Evolutionary conservation across 2,329 filamentous ascomycete genomes (phyloP).

Genomic region (Dryadomyces quercus-mongolicae): DNA sequence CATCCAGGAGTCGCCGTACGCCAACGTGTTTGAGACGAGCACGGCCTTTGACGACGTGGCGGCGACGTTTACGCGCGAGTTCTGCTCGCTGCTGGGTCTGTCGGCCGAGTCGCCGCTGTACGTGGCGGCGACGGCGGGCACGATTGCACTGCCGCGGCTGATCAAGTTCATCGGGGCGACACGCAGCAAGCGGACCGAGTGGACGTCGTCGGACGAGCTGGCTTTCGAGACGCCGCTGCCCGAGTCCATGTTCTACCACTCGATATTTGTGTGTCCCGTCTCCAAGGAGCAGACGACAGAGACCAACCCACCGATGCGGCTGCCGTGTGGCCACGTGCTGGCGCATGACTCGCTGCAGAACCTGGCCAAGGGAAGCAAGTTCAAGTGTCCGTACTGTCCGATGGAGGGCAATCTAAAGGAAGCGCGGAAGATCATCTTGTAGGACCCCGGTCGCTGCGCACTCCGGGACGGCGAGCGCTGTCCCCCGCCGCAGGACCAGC

Average conservation of each 20-base stretch:
- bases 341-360: constrained; percentile 71
- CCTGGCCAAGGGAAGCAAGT: constrained; percentile 65
- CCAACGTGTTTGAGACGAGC: constrained; percentile 57
- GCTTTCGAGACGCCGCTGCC: constrained; percentile 61
- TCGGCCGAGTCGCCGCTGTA: constrained; percentile 89
- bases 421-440: constrained; percentile 60
- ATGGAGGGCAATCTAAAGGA: constrained; percentile 68
- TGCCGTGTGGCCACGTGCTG: constrained; percentile 90
- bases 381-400: constrained; percentile 97
- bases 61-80: constrained; percentile 82
- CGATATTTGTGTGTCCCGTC: constrained; percentile 95
- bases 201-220: constrained; percentile 84
- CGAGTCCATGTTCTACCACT: constrained; percentile 63
- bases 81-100: constrained; percentile 81
- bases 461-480: not conserved
- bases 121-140: constrained; percentile 81
- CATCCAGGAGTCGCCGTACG: constrained; percentile 65
- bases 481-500: no score
- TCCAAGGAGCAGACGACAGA: constrained; percentile 94
- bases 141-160: constrained; percentile 79
- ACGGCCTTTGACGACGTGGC: constrained; percentile 67
- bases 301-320: constrained; percentile 88
- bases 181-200: constrained; percentile 81
- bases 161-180: constrained; percentile 83
- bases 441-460: not conserved